phyloP scores from a whole-genome alignment of 805 yeast species.

The Candida morakotiae region DNA sequence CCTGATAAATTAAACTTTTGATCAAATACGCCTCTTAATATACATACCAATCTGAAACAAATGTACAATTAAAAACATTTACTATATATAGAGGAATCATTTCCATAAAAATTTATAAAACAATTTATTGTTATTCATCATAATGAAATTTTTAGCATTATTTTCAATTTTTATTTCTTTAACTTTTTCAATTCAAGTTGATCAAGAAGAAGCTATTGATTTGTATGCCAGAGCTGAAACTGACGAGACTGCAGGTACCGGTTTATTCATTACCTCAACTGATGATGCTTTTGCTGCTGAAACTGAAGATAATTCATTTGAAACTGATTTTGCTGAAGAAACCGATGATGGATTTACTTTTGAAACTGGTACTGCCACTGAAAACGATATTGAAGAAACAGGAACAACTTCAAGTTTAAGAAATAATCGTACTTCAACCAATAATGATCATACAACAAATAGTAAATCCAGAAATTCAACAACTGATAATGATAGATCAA shows the following conservation, averaged over 20 bases:
- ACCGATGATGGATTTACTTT: slow-evolving; percentile 5
- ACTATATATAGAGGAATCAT: background rate
- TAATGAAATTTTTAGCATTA: background rate
- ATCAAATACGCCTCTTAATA: background rate
- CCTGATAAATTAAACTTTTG: background rate
- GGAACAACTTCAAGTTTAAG: slow-evolving; percentile 6
- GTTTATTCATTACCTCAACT: slow-evolving; percentile 2
- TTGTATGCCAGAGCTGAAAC: slow-evolving; percentile 7
- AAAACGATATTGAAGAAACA: background rate
- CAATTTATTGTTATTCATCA: background rate
- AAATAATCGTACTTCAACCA: background rate
- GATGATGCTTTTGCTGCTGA: slow-evolving; percentile 7
- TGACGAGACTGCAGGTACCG: slow-evolving; percentile 5
- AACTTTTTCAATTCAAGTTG: slow-evolving; percentile 8
- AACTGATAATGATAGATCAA: background rate
- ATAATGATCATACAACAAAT: background rate
- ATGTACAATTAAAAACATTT: too few species aligned
- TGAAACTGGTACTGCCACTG: slow-evolving; percentile 2
- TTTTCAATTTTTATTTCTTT: background rate
- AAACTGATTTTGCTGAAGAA: slow-evolving; percentile 5
- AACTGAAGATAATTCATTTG: slow-evolving; percentile 6
- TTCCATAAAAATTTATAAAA: background rate
- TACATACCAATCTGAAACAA: too few species aligned
- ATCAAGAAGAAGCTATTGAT: background rate
- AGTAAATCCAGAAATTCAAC: background rate